Percentiles rank a stretch among this genome's conserved stretches.
phyloP scores from a whole-genome alignment of 1,284 basidiomycete species.

The Kwoniella shivajii region DNA sequence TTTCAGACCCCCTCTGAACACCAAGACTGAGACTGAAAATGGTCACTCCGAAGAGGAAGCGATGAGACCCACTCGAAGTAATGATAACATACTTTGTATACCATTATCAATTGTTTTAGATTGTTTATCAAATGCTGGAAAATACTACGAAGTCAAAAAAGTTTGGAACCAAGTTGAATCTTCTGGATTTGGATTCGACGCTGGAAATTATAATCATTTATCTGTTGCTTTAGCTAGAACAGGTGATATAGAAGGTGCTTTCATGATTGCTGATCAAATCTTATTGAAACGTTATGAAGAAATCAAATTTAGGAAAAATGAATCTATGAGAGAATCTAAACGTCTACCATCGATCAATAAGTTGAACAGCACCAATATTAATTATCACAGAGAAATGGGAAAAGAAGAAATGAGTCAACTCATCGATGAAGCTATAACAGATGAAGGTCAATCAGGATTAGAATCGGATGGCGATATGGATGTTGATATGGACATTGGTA shows the following conservation, averaged over 20 bases:
- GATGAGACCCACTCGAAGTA: conserved; percentile 7
- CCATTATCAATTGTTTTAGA: conserved; percentile 86
- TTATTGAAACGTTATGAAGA: conserved; percentile 65
- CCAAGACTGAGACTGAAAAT: background rate
- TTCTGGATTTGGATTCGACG: conserved; percentile 80
- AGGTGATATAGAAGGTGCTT: conserved; percentile 77
- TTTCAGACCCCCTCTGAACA: background rate
- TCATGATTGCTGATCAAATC: conserved; percentile 78
- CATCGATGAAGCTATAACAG: too few species aligned
- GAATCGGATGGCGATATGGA: too few species aligned
- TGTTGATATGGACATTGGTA: background rate
- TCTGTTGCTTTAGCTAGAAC: conserved; percentile 73
- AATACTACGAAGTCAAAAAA: conserved; percentile 65
- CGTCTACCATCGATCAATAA: background rate
- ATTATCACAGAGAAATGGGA: too few species aligned
- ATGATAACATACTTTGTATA: conserved; percentile 65
- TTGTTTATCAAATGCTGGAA: conserved; percentile 67
- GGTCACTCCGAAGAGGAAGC: background rate
- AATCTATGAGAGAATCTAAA: conserved; percentile 22
- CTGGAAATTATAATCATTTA: conserved; percentile 91
- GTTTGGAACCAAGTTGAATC: conserved; percentile 69
- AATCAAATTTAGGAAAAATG: conserved; percentile 24
- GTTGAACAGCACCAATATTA: too few species aligned
- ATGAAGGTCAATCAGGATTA: background rate
- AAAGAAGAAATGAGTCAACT: too few species aligned